These are phyloP conservation scores for Aaosphaeria arxii DNA, from an alignment of 2,329 filamentous ascomycete genomes.

Conservation along the genomic window DNA sequence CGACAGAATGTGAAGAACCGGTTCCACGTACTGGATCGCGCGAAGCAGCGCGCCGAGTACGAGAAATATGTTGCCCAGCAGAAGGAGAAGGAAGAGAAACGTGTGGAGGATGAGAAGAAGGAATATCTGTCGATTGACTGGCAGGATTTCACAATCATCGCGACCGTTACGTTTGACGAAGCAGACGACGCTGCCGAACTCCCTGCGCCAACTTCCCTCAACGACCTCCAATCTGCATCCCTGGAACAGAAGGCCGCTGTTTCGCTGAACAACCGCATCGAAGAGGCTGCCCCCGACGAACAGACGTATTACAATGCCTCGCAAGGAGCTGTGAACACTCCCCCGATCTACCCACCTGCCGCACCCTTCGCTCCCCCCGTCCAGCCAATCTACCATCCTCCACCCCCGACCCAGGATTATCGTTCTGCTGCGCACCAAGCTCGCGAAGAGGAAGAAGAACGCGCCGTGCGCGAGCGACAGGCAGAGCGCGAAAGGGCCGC, in stretches of 20 bases:
- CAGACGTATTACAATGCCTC: conserved; percentile 41
- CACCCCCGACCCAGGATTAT: conserved; percentile 23
- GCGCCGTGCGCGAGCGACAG: conserved; percentile 36
- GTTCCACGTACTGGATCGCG: conserved; percentile 73
- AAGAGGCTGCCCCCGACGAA: conserved; percentile 89
- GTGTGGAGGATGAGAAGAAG: conserved; percentile 75
- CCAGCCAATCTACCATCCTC: conserved; percentile 27
- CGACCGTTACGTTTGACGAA: conserved; percentile 90
- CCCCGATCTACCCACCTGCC: conserved; percentile 23
- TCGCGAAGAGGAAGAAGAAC: conserved; percentile 38
- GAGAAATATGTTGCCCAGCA: conserved; percentile 79
- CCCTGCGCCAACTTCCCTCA: conserved; percentile 82
- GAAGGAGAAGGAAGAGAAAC: conserved; percentile 84
- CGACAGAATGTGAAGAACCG: conserved; percentile 74
- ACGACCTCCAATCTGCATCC: conserved; percentile 89
- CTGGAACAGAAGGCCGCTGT: conserved; percentile 92
- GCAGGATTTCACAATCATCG: conserved; percentile 95
- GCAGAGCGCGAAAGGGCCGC: conserved; percentile 62
- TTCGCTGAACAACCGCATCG: conserved; percentile 78
- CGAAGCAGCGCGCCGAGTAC: conserved; percentile 85
- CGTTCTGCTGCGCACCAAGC: conserved; percentile 29
- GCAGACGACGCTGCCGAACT: conserved; percentile 82
- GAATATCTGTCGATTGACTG: conserved; percentile 88
- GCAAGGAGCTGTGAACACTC: conserved; percentile 23
- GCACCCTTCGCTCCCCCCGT: conserved; percentile 25